Evolutionary conservation across 2,329 filamentous ascomycete species (phyloP).

Genomic region (Mycosphaerella sp.): DNA sequence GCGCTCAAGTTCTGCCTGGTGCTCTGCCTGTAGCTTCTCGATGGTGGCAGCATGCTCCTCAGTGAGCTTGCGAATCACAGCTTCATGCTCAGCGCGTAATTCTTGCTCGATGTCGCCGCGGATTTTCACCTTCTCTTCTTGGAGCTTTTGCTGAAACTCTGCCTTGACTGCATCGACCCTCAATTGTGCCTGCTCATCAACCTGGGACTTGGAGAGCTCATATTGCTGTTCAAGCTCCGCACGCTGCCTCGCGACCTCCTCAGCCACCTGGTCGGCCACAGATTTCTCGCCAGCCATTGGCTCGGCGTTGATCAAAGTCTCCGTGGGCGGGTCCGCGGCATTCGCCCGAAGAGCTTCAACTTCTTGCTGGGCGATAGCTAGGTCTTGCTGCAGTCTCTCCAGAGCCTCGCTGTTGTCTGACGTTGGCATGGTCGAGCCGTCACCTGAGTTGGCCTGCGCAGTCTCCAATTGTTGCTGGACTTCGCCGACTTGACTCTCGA

Average conservation of each 20-base stretch:
- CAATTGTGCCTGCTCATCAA: slow-evolving; percentile 46
- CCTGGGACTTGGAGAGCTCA: slow-evolving; percentile 36
- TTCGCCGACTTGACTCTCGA: slow-evolving; percentile 52
- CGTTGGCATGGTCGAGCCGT: background rate
- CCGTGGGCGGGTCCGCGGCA: slow-evolving; percentile 23
- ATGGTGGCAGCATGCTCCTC: slow-evolving; percentile 43
- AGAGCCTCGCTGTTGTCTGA: slow-evolving; percentile 25
- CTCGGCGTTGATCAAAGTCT: slow-evolving; percentile 17
- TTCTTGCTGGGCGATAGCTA: slow-evolving; percentile 41
- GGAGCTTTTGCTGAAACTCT: slow-evolving; percentile 61
- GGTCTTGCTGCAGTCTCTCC: slow-evolving; percentile 37
- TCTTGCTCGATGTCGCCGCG: slow-evolving; percentile 35
- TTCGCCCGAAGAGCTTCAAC: slow-evolving; percentile 40
- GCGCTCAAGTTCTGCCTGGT: slow-evolving; percentile 34
- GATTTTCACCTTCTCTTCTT: slow-evolving; percentile 36
- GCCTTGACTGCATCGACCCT: slow-evolving; percentile 65
- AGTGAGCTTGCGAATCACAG: slow-evolving; percentile 45
- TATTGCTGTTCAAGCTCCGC: slow-evolving; percentile 36
- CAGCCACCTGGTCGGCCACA: slow-evolving; percentile 45
- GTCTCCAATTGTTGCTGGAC: slow-evolving; percentile 37
- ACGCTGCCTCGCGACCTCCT: slow-evolving; percentile 37
- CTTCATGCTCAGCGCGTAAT: slow-evolving; percentile 39
- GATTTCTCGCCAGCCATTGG: slow-evolving; percentile 28
- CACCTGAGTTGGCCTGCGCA: slow-evolving; percentile 11
- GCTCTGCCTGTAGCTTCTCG: slow-evolving; percentile 34